These are phyloP conservation scores for Aureobasidium namibiae DNA, from an alignment of 2,329 filamentous ascomycete genomes.

Conservation along the genomic window DNA sequence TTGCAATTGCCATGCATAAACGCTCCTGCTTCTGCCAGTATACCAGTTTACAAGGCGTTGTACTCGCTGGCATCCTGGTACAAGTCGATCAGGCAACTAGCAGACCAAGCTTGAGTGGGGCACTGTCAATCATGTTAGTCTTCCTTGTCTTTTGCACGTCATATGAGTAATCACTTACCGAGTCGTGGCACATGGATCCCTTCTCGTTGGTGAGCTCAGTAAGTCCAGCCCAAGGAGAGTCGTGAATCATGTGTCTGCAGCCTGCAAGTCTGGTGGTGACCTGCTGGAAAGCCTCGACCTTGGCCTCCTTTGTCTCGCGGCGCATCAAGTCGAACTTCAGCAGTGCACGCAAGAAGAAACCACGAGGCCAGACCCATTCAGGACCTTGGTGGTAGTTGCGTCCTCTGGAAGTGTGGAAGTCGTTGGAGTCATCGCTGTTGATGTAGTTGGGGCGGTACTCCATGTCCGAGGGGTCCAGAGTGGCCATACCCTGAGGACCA, in stretches of 20 bases:
- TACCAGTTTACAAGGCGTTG: constrained; percentile 4
- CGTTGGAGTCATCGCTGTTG: constrained; percentile 85
- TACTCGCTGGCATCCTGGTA: constrained; percentile 75
- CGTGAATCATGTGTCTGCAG: constrained; percentile 75
- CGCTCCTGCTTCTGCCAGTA: neutral
- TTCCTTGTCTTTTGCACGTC: constrained; percentile 7
- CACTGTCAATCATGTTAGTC: constrained; percentile 48
- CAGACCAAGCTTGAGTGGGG: constrained; percentile 94
- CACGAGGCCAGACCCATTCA: constrained; percentile 96
- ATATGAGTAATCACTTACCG: constrained; percentile 50
- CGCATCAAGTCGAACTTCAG: constrained; percentile 81
- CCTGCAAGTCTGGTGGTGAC: constrained; percentile 73
- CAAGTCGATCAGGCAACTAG: constrained; percentile 86
- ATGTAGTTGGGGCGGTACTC: constrained; percentile 94
- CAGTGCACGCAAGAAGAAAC: constrained; percentile 87
- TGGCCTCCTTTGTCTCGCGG: constrained; percentile 57
- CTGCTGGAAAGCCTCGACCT: constrained; percentile 88
- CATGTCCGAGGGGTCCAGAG: constrained; percentile 80
- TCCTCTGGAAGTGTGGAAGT: constrained; percentile 88
- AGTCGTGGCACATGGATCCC: constrained; percentile 77
- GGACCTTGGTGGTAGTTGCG: constrained; percentile 97
- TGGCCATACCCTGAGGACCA: constrained; percentile 90
- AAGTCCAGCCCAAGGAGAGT: constrained; percentile 80
- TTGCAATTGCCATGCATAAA: neutral
- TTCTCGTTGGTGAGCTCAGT: constrained; percentile 89